phyloP scores from a whole-genome alignment of 768 basidiomycete genomes.

The Trametopsis cervina region DNA sequence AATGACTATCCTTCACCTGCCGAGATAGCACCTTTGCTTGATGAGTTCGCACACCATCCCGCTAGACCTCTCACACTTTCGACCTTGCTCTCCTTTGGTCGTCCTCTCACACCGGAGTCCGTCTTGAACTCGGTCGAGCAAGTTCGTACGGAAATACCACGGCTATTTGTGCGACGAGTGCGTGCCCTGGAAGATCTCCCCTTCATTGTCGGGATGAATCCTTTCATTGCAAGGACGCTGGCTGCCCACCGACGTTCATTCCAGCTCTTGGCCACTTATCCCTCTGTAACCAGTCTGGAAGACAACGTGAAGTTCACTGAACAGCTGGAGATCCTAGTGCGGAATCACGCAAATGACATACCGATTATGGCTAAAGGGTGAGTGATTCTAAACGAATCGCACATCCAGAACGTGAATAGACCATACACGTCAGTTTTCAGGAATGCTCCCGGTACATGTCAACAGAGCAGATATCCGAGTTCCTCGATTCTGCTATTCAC shows the following conservation, averaged over 20 bases:
- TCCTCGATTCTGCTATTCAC: slow-evolving; percentile 78
- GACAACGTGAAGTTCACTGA: slow-evolving; percentile 67
- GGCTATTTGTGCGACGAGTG: slow-evolving; percentile 68
- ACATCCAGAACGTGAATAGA: too few species aligned
- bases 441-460: slow-evolving; percentile 83
- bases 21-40: slow-evolving; percentile 53
- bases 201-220: slow-evolving; percentile 87
- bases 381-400: slow-evolving; percentile 11
- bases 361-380: slow-evolving; percentile 89
- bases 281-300: slow-evolving; percentile 53
- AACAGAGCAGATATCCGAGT: slow-evolving; percentile 67
- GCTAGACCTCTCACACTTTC: slow-evolving; percentile 68
- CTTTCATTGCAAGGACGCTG: slow-evolving; percentile 70
- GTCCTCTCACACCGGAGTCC: slow-evolving; percentile 63
- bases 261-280: slow-evolving; percentile 58
- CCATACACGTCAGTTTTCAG: slow-evolving; percentile 71
- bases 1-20: slow-evolving; percentile 38
- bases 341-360: slow-evolving; percentile 79
- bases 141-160: slow-evolving; percentile 70
- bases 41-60: slow-evolving; percentile 53
- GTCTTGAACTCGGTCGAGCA: slow-evolving; percentile 70
- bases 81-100: slow-evolving; percentile 68
- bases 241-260: slow-evolving; percentile 67
- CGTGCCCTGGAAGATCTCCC: slow-evolving; percentile 70
- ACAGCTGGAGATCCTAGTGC: slow-evolving; percentile 64